Base-by-base conservation (phyloP, 306 rosid genomes). In the Vicia faba region DNA sequence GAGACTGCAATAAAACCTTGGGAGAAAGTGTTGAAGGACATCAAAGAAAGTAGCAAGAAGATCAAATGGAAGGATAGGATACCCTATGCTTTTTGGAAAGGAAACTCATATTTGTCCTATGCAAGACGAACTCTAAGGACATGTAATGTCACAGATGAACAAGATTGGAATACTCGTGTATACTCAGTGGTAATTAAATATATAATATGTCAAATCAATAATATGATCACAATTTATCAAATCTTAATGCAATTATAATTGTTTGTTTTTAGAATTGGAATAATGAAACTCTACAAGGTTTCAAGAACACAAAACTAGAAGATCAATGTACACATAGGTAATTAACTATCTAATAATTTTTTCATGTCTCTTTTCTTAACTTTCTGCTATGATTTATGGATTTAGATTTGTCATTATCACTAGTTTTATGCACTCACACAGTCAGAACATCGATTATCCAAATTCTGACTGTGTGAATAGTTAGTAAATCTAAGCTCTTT, bases 1-100 rank as follows among this genome's bases (percentile, higher is more conserved):
- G 88, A 84, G 78, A 63, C 57, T 8, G 51, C 46, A 68, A 72
- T 84, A 68, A 69, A 65, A 51, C 84, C 88, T 36, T 84, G 88
- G 88, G 77, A 57, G 60, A 7, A 39, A 36, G 45, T 64, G 25
- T 33, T 75, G 11, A 13, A 65, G 39, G 64, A 38, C 8, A 69
- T 84, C 43, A 40, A 55, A 43, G 68, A 75, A 78, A 63, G 80
- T 3, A 78, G 72, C 80, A 54, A 64, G 46, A 38, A 7, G 40
- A 49, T 74, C 2, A 60, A 61, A 61, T 84, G 88, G 88, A 66
- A 75, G 45, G 71, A 81, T 65, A 81, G 88, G 54, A 2, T 46
- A 61, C 88, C 88, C 39, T 81, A 78, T 25, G 85, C 80, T 15
- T 81, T 71, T 68, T 84, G 88, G 88, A 84, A 75, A 67, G 88